A percentile compares a stretch with the other conserved stretches of the same genome.
phyloP scores from a whole-genome alignment of 1,284 basidiomycete species.

The Marasmius oreades region DNA sequence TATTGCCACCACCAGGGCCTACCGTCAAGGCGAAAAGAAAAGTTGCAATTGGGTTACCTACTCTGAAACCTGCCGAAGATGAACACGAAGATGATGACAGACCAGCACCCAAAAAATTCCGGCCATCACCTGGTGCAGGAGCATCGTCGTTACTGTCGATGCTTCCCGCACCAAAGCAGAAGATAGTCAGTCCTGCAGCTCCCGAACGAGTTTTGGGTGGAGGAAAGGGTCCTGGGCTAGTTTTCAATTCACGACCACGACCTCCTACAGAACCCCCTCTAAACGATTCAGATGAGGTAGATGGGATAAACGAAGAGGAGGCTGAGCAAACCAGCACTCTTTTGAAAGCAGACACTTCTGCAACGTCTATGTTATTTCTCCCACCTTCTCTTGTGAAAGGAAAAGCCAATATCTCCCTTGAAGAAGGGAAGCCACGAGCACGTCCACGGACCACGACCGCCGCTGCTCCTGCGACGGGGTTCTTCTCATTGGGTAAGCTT shows the following conservation, averaged over 20 bases:
- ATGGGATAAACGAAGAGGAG: slow-evolving; percentile 16
- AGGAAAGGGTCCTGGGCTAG: slow-evolving; percentile 55
- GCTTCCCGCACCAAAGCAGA: slow-evolving; percentile 72
- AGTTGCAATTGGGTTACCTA: slow-evolving; percentile 65
- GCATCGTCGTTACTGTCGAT: slow-evolving; percentile 65
- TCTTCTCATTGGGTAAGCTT: slow-evolving; percentile 57
- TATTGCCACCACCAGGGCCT: slow-evolving; percentile 4
- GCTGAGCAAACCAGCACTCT: slow-evolving; percentile 12
- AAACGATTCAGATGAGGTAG: slow-evolving; percentile 12
- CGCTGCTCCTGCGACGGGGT: slow-evolving; percentile 50
- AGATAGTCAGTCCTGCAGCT: slow-evolving; percentile 36
- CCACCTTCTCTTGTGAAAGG: slow-evolving; percentile 59
- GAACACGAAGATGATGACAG: slow-evolving; percentile 41
- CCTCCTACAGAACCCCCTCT: slow-evolving; percentile 10
- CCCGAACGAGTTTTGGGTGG: slow-evolving; percentile 61
- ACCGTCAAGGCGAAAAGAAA: slow-evolving; percentile 44
- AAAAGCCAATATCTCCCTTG: slow-evolving; percentile 56
- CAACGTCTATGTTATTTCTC: slow-evolving; percentile 43
- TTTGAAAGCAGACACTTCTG: slow-evolving; percentile 6
- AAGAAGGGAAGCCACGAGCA: slow-evolving; percentile 38
- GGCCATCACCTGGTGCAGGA: slow-evolving; percentile 53
- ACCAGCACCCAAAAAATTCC: slow-evolving; percentile 57
- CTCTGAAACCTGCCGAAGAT: slow-evolving; percentile 34
- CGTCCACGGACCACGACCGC: slow-evolving; percentile 13
- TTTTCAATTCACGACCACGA: slow-evolving; percentile 41